Percentiles rank a stretch among this genome's conserved stretches.
Conservation (phyloP, 768 basidiomycete genomes). For the Trametes villosa region DNA sequence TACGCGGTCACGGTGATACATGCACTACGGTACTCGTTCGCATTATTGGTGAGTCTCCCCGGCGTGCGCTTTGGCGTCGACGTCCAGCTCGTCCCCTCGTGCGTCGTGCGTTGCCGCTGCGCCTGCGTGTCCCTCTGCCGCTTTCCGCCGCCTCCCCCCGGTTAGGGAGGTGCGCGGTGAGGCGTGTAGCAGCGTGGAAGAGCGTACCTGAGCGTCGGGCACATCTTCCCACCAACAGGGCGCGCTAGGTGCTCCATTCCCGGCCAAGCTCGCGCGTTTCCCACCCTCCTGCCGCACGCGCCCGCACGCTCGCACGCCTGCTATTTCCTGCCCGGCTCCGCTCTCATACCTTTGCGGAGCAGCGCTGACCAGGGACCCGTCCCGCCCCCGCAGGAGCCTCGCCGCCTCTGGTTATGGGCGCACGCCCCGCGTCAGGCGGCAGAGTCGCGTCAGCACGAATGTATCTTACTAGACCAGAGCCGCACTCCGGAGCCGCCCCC, state of each 20-base stretch:
- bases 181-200: constrained; percentile 21
- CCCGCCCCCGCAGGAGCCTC: constrained; percentile 2
- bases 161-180: neutral
- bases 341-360: constrained; percentile 17
- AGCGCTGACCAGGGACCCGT: constrained; percentile 19
- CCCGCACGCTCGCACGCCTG: constrained; percentile 15
- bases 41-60: constrained; percentile 24
- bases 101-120: constrained; percentile 3
- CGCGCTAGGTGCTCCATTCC: constrained; percentile 12
- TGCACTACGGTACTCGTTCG: constrained; percentile 16
- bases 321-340: constrained; percentile 8
- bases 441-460: constrained; percentile 4
- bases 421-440: neutral
- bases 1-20: constrained; percentile 19
- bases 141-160: constrained; percentile 9
- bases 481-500: constrained; percentile 9
- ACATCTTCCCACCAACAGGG: constrained; percentile 16
- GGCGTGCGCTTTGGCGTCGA: no score
- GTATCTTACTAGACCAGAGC: constrained; percentile 25
- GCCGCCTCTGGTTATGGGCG: neutral
- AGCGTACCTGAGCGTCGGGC: constrained; percentile 11
- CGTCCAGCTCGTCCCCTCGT: neutral
- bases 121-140: neutral
- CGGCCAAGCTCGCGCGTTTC: constrained; percentile 13
- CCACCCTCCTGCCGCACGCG: constrained; percentile 5